Percentiles rank a stretch among this genome's conserved stretches.
Evolutionary conservation across 2,329 filamentous ascomycete genomes (phyloP).

Genomic region (Trichophyton mentagrophytes): DNA sequence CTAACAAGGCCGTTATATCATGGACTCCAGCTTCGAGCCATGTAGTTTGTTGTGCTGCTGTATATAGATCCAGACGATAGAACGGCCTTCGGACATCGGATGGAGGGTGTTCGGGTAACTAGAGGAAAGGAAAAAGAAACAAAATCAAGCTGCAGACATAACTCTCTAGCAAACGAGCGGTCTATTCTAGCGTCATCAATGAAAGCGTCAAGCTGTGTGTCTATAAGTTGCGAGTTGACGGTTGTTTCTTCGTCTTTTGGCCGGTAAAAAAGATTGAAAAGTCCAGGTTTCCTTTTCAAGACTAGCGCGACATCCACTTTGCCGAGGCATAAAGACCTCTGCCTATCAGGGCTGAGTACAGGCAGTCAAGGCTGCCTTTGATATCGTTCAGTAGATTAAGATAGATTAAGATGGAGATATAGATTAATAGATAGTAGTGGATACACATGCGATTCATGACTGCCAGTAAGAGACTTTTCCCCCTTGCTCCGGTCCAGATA

Average conservation of each 20-base stretch:
- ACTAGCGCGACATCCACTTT: background rate
- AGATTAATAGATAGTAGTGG: background rate
- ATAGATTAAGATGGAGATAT: background rate
- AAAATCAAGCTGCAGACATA: background rate
- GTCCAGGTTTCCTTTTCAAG: background rate
- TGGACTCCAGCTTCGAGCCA: too few relatives aligned
- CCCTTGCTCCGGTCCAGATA: background rate
- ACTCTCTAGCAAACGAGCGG: background rate
- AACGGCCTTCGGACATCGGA: background rate
- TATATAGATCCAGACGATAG: background rate
- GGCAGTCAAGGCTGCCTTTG: too few relatives aligned
- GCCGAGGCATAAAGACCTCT: background rate
- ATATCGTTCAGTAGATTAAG: background rate
- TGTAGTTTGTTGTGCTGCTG: background rate
- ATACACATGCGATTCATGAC: slow-evolving; percentile 1
- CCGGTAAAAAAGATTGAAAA: background rate
- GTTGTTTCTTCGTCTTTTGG: background rate
- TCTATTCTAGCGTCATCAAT: background rate
- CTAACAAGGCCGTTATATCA: too few relatives aligned
- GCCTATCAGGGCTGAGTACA: too few relatives aligned
- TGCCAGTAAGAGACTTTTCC: background rate
- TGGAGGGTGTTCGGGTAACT: background rate
- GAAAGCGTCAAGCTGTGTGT: background rate
- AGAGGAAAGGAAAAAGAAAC: background rate
- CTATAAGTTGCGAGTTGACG: background rate